Percentiles rank a stretch among this genome's conserved stretches.
phyloP scores from a whole-genome alignment of 2,329 filamentous ascomycete genomes.

The Moelleriella libera region DNA sequence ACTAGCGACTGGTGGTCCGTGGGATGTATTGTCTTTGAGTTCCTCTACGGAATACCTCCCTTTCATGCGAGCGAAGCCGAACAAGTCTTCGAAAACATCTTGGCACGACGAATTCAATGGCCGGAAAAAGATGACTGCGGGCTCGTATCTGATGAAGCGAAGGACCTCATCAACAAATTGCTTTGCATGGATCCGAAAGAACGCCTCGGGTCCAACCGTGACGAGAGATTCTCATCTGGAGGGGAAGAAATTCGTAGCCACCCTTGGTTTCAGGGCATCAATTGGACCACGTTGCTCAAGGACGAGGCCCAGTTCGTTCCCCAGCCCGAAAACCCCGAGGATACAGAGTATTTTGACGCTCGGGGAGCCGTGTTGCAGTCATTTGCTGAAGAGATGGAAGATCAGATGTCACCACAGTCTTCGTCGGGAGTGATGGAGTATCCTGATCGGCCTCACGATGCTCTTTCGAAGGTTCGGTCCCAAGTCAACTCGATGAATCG shows the following conservation, averaged over 20 bases:
- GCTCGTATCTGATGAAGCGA: constrained; percentile 66
- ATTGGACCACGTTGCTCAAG: constrained; percentile 84
- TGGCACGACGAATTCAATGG: constrained; percentile 83
- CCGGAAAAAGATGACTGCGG: constrained; percentile 68
- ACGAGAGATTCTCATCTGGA: constrained; percentile 69
- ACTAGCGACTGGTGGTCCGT: constrained; percentile 99
- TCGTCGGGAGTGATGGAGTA: constrained; percentile 62
- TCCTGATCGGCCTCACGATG: constrained; percentile 82
- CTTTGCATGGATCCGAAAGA: constrained; percentile 73
- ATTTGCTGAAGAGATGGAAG: constrained; percentile 89
- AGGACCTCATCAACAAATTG: constrained; percentile 86
- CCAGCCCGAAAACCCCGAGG: constrained; percentile 81
- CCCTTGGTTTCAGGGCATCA: constrained; percentile 74
- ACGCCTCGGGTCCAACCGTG: constrained; percentile 71
- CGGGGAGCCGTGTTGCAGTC: constrained; percentile 83
- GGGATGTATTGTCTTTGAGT: constrained; percentile 97
- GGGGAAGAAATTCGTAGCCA: constrained; percentile 86
- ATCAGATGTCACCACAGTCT: constrained; percentile 63
- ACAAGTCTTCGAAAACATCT: constrained; percentile 91
- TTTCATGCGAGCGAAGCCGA: constrained; percentile 87
- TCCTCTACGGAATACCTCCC: constrained; percentile 81
- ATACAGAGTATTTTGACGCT: constrained; percentile 94
- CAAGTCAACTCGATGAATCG: constrained; percentile 81
- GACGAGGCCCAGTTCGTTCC: constrained; percentile 95
- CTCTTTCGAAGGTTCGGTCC: constrained; percentile 73